phyloP scores from a whole-genome alignment of 2,329 filamentous ascomycete genomes.

The Clonostachys byssicola region DNA sequence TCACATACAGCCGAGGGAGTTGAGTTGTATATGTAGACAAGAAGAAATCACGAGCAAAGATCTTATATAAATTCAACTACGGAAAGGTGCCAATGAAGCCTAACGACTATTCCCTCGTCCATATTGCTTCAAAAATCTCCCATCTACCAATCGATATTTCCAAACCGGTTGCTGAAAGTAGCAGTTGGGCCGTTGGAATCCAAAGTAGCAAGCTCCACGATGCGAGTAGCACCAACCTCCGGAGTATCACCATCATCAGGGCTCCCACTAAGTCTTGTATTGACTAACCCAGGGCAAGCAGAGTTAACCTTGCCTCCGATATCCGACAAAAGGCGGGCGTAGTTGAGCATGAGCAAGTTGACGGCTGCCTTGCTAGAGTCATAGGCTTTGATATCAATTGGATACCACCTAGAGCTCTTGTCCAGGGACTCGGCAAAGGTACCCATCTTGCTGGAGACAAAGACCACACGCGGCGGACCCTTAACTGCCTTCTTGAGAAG shows the following conservation, averaged over 20 bases:
- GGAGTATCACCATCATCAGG: conserved; percentile 6
- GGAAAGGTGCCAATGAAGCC: no score
- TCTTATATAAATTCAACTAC: no score
- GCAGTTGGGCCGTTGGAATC: conserved; percentile 18
- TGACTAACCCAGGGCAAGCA: conserved; percentile 29
- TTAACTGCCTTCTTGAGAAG: conserved; percentile 17
- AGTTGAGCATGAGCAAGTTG: conserved; percentile 24
- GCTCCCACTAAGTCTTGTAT: conserved; percentile 16
- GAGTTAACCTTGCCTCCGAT: conserved; percentile 24
- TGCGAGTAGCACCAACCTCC: conserved; percentile 17
- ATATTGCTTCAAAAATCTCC: no score
- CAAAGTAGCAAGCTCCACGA: conserved; percentile 21
- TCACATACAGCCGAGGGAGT: no score
- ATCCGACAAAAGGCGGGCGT: conserved; percentile 18
- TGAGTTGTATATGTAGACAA: no score
- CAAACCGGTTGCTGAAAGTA: conserved; percentile 17
- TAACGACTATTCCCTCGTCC: no score
- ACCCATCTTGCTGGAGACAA: conserved; percentile 23
- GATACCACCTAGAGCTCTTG: neutral
- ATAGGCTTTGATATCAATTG: neutral
- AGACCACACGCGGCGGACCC: conserved; percentile 15
- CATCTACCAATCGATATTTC: conserved; percentile 1
- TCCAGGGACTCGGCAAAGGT: conserved; percentile 12
- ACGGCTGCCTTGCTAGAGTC: conserved; percentile 2
- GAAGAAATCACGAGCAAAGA: no score